Evolutionary conservation across 257 asterid species (phyloP).

Genomic region (Plectranthus barbatus): DNA sequence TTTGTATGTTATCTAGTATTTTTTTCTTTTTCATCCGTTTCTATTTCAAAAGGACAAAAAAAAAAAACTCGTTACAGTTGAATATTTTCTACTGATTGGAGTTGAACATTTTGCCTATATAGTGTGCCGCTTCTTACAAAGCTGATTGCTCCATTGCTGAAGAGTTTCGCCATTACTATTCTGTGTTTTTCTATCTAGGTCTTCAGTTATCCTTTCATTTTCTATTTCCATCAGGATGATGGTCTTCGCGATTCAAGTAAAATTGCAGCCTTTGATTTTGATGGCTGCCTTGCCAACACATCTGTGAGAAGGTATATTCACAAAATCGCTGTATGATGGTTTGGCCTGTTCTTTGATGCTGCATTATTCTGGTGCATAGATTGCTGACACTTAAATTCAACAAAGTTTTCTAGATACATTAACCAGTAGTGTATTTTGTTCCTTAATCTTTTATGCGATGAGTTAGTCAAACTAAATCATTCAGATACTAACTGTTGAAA

Average conservation of each 20-base stretch:
- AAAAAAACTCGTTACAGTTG: background rate
- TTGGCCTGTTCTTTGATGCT: constrained; percentile 2
- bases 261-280: constrained; percentile 99
- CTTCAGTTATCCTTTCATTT: background rate
- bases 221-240: constrained; percentile 48
- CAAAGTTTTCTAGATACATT: background rate
- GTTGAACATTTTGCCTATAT: background rate
- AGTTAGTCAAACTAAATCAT: background rate
- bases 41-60: background rate
- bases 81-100: background rate
- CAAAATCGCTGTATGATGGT: background rate
- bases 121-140: background rate
- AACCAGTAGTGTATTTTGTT: background rate
- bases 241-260: constrained; percentile 67
- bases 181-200: background rate
- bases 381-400: background rate
- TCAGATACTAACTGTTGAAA: background rate
- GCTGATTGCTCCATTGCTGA: background rate
- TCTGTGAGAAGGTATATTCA: constrained; percentile 58
- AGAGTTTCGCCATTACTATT: background rate
- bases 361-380: background rate
- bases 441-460: background rate
- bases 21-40: background rate
- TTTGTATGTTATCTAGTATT: background rate
- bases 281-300: constrained; percentile 91